Evolutionary conservation across 768 basidiomycete species (phyloP).

Genomic region (Mycena rebaudengoi): DNA sequence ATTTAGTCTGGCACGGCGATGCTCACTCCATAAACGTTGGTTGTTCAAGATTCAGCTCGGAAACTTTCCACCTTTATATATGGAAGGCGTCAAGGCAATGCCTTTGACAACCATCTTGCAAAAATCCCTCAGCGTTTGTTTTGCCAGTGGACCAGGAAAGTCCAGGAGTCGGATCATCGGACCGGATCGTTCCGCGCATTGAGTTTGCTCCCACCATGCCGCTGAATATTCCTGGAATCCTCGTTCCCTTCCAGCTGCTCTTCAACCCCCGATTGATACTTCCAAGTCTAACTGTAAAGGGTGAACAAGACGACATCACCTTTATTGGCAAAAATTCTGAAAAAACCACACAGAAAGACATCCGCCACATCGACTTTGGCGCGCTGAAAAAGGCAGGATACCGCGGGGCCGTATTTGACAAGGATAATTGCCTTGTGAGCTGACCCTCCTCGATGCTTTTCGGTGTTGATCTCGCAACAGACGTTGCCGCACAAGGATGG

Average conservation of each 20-base stretch:
- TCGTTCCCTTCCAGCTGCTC: slow-evolving; percentile 76
- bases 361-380: slow-evolving; percentile 83
- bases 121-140: too few species aligned
- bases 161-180: too few species aligned
- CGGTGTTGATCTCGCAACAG: slow-evolving; percentile 47
- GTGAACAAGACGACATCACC: slow-evolving; percentile 43
- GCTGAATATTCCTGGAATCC: slow-evolving; percentile 74
- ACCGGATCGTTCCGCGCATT: too few species aligned
- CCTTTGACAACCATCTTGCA: too few species aligned
- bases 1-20: too few species aligned
- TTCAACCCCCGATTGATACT: slow-evolving; percentile 72
- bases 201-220: slow-evolving; percentile 65
- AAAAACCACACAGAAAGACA: slow-evolving; percentile 67
- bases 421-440: slow-evolving; percentile 95
- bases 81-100: too few species aligned
- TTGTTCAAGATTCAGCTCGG: too few species aligned
- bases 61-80: too few species aligned
- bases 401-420: slow-evolving; percentile 93
- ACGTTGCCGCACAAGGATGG: slow-evolving; percentile 82
- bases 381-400: slow-evolving; percentile 81
- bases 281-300: slow-evolving; percentile 72
- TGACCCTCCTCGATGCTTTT: slow-evolving; percentile 34
- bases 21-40: too few species aligned
- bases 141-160: too few species aligned
- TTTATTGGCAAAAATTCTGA: slow-evolving; percentile 21